Evolutionary conservation across 192 early-diverging fungal genomes (phyloP).

Genomic region (Linnemannia schmuckeri): DNA sequence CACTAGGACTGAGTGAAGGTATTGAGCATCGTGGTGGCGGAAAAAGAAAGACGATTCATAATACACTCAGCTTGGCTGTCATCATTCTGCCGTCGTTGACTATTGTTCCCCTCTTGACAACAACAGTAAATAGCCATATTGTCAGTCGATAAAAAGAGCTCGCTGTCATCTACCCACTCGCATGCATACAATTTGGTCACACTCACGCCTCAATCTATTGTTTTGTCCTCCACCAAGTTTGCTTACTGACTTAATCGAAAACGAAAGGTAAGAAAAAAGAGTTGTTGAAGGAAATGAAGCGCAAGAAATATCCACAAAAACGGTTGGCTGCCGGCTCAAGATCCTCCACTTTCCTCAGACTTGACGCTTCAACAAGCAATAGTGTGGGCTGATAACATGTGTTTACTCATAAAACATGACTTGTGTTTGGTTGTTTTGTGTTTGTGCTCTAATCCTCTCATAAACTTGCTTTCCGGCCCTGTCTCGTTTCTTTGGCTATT

Average conservation of each 20-base stretch:
- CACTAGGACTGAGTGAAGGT: not conserved
- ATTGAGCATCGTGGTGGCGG: not conserved
- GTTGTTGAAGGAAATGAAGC: not conserved
- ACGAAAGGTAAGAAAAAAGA: too few species aligned
- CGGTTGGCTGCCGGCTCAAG: not conserved
- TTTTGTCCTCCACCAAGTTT: not conserved
- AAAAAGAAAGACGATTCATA: not conserved
- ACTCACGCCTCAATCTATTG: not conserved
- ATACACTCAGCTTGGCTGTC: not conserved
- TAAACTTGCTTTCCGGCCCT: not conserved
- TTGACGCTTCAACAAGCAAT: not conserved
- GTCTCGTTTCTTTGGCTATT: not conserved
- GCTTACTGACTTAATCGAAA: too few species aligned
- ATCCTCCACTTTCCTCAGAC: not conserved
- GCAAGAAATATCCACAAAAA: not conserved
- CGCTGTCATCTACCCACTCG: not conserved
- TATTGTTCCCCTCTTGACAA: not conserved
- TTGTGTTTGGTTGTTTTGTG: not conserved
- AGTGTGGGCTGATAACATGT: conserved; percentile 21
- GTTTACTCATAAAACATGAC: not conserved
- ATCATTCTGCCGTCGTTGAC: not conserved
- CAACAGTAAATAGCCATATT: not conserved
- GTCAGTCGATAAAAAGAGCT: not conserved
- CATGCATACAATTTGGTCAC: not conserved
- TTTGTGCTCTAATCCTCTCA: not conserved